Base-by-base conservation (phyloP, 2,329 filamentous ascomycete species). In the Exophiala lecanii-corni region DNA sequence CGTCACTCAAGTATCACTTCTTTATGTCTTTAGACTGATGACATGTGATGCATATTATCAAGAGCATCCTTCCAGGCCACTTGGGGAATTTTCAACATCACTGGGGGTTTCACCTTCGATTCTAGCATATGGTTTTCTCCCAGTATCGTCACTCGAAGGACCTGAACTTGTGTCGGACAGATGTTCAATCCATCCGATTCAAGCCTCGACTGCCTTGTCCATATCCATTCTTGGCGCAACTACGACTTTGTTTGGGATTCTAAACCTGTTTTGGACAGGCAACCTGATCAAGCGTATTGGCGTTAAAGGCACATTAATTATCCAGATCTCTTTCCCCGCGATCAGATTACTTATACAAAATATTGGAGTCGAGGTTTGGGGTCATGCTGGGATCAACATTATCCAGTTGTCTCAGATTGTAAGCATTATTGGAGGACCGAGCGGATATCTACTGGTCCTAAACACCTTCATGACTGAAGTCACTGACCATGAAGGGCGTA, bases 11-110 rank as follows among this genome's bases (percentile, higher is more conserved):
- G 71, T 73, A 3, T 70, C 70, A 12, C 15, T 75, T 4, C 61
- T 84, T 34, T 84, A 82, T 60, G 79, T 82, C 17, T 85, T 86
- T 54, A 79, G 80, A 44, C 59, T 84, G 2, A 86, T 86, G 81
- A 79, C 78, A 37, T 87, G 83, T 62, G 79, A 86, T 41, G 73
- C 75, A 39, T 87, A 79, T 59, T 87, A 86, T 62, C 65, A 71
- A 25, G 66, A 67, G 2, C 75, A 84, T 55, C 70, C 74, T 16
- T 36, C 49, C 18, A n/a, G n/a, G n/a, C n/a, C n/a, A n/a, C n/a
- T n/a, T n/a, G n/a, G n/a, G n/a, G 32, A 32, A 18, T 18, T 15
- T 5, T 15, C 31, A 9, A 13, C 13, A 9, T 15, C 26, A 18
- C 17, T 19, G 33, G 36, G 9, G 13, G 10, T 9, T 18, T 16